A percentile compares a stretch with the other conserved stretches of the same genome.
These are phyloP conservation scores for Claviceps humidiphila DNA, from an alignment of 2,329 filamentous ascomycete genomes.

Conservation along the genomic window DNA sequence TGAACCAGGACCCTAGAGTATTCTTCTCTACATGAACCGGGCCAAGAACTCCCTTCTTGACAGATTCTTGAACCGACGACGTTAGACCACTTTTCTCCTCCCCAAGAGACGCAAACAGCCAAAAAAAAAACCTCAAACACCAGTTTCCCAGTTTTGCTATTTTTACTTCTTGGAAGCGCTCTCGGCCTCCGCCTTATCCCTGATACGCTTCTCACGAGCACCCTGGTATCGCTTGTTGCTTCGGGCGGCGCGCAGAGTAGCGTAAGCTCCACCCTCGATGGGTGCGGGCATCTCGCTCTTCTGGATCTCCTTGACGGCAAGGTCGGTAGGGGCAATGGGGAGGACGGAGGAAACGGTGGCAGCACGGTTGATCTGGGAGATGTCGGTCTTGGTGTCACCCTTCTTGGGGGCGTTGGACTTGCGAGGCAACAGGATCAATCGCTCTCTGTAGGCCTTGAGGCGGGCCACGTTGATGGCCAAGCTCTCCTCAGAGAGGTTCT, in stretches of 20 bases:
- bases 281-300: slow-evolving; percentile 68
- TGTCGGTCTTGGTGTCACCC: slow-evolving; percentile 79
- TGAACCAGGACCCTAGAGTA: slow-evolving; percentile 26
- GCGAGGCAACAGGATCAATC: slow-evolving; percentile 95
- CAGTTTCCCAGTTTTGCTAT: slow-evolving; percentile 21
- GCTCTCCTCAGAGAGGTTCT: slow-evolving; percentile 94
- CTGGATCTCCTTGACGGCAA: slow-evolving; percentile 60
- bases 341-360: slow-evolving; percentile 37
- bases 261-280: slow-evolving; percentile 73
- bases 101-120: slow-evolving; percentile 27
- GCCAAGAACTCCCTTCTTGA: slow-evolving; percentile 19
- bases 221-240: slow-evolving; percentile 71
- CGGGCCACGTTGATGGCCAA: slow-evolving; percentile 91
- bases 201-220: slow-evolving; percentile 82
- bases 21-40: slow-evolving; percentile 20
- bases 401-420: slow-evolving; percentile 88
- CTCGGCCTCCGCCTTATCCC: slow-evolving; percentile 76
- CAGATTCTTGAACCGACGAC: slow-evolving; percentile 25
- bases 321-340: slow-evolving; percentile 57
- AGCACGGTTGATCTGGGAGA: slow-evolving; percentile 49
- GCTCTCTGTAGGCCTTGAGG: slow-evolving; percentile 93
- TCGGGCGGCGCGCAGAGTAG: slow-evolving; percentile 71
- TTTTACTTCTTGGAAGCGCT: slow-evolving; percentile 70
- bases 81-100: slow-evolving; percentile 16
- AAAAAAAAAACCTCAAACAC: slow-evolving; percentile 25